These are phyloP conservation scores for Beta vulgaris DNA, from an alignment of 148 eudicot species.

Conservation along the genomic window DNA sequence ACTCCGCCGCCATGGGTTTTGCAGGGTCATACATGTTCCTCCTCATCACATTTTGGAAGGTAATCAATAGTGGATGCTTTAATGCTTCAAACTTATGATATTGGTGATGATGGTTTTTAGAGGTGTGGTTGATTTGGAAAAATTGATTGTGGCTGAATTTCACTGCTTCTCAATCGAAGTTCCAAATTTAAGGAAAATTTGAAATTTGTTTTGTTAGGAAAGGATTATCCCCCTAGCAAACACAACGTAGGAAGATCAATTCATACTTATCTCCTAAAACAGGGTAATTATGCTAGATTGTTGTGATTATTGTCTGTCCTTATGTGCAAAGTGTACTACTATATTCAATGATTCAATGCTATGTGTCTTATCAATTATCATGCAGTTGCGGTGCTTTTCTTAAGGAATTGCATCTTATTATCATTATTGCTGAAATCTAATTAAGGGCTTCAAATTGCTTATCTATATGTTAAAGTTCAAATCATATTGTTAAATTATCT, in stretches of 20 bases:
- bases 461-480: no score
- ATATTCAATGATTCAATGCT: no score
- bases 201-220: no score
- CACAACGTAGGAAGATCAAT: background rate
- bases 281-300: background rate
- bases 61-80: background rate
- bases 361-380: no score
- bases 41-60: background rate
- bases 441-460: background rate
- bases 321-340: no score
- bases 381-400: background rate
- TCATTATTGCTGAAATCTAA: background rate
- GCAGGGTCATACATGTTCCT: background rate
- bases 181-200: no score
- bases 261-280: no score
- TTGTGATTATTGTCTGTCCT: no score
- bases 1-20: background rate
- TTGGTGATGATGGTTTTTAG: background rate
- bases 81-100: background rate
- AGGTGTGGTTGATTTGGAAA: background rate
- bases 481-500: no score
- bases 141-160: background rate
- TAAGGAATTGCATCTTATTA: no score
- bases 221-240: background rate
- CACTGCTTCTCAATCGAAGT: no score